Evolutionary conservation across 441 rosid genomes (phyloP), one percentile per base, ranked within the genome.

Genomic region (Corymbia calophylla): DNA sequence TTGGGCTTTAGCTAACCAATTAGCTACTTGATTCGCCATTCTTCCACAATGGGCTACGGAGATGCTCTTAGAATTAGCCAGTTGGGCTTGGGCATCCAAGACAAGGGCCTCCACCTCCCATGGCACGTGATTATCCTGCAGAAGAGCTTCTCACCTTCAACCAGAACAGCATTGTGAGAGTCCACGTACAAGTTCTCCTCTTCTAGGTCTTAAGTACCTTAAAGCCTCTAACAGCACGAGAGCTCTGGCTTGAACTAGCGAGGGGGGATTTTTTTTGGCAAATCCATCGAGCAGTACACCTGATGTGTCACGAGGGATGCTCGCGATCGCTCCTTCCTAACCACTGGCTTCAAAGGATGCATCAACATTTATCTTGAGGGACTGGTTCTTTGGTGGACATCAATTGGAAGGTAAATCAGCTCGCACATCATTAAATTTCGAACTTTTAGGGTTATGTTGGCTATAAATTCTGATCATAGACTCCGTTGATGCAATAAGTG

Each of bases 81-180:
- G n/a, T n/a, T 56, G 62, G 62, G 62, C 29, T 56, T 56, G 62
- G 62, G 62, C 62, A 21, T 56, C 62, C 29, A 56, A 23, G 62
- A 56, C 62, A 56, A 23, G 62, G 9, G 2, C 23, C 62, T 23
- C 62, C 29, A 56, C 62, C 62, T 56, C 62, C 29, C 62, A 56
- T 56, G 29, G 6, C 62, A 23, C 62, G 9, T 4, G 62, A 56
- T 13, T 56, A 21, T 56, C 62, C 0, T 56, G 21, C 29, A 0
- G 62, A 56, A 56, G 62, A 4, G 62, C n/a, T n/a, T n/a, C n/a
- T n/a, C n/a, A n/a, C n/a, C 62, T 56, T 56, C 62, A 56, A 56
- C 13, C 29, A 56, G 9, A 56, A 23, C 62, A 23, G 62, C 29
- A 23, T 56, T 4, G 29, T 0, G 29, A 56, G 62, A 23, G 12